phyloP scores from a whole-genome alignment of 2,329 filamentous ascomycete species.

The Xylariaceae sp. region DNA sequence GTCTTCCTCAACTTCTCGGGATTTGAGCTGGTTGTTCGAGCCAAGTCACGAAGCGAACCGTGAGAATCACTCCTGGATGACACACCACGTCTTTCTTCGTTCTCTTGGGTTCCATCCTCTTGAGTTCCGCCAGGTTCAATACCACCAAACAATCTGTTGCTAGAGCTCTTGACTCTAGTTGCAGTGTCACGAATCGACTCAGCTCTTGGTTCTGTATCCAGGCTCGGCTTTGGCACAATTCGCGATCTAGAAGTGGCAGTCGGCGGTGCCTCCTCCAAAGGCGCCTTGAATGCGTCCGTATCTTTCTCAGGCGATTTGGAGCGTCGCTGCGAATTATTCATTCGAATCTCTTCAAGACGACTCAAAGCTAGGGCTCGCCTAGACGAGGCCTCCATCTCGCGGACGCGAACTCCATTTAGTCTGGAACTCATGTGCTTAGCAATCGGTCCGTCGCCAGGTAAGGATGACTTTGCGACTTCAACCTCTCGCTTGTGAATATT shows the following conservation, averaged over 20 bases:
- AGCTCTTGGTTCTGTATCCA: constrained; percentile 7
- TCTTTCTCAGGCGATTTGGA: constrained; percentile 40
- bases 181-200: constrained; percentile 11
- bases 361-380: constrained; percentile 44
- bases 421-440: constrained; percentile 36
- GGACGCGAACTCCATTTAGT: constrained; percentile 44
- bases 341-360: constrained; percentile 48
- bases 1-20: constrained; percentile 27
- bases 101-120: constrained; percentile 19
- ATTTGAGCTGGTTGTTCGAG: constrained; percentile 43
- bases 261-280: constrained; percentile 11
- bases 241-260: constrained; percentile 4
- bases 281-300: constrained; percentile 30
- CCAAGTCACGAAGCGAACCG: constrained; percentile 46
- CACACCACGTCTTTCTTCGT: constrained; percentile 10
- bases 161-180: constrained; percentile 10
- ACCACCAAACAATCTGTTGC: constrained; percentile 7
- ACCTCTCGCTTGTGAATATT: constrained; percentile 35
- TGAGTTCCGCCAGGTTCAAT: constrained; percentile 13
- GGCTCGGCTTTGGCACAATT: constrained; percentile 4
- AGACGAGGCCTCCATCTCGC: constrained; percentile 42
- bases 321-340: constrained; percentile 41
- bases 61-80: constrained; percentile 38
- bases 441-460: constrained; percentile 21
- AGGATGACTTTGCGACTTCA: constrained; percentile 27